A percentile compares a stretch with the other conserved stretches of the same genome.
phyloP scores from a whole-genome alignment of 352 stramenopile species.

The Thraustotheca clavata region DNA sequence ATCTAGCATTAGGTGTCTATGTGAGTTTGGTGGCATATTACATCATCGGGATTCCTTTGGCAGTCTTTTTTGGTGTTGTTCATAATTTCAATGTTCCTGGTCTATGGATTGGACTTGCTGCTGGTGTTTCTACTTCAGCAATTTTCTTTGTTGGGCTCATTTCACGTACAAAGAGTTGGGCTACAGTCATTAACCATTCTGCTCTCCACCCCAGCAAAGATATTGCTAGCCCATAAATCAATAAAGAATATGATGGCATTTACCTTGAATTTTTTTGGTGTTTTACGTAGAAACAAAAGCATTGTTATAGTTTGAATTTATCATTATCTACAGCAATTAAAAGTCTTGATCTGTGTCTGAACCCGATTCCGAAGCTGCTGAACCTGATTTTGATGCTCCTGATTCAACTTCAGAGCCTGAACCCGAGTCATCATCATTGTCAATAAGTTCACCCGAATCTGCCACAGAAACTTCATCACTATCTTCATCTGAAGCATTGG shows the following conservation, averaged over 20 bases:
- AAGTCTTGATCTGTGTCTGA: constrained; percentile 83
- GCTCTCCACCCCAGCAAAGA: no score
- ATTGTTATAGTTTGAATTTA: neutral
- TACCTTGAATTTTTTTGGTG: neutral
- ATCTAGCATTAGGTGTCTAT: constrained; percentile 26
- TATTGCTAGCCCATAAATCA: neutral
- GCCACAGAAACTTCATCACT: constrained; percentile 77
- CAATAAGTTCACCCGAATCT: constrained; percentile 73
- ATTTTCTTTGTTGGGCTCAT: neutral
- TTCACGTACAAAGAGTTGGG: neutral
- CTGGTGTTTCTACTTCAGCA: constrained; percentile 30
- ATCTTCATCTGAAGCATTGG: constrained; percentile 25
- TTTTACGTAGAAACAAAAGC: neutral
- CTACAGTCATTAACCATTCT: neutral
- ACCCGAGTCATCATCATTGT: constrained; percentile 67
- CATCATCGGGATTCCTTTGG: constrained; percentile 63
- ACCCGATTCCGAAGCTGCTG: constrained; percentile 38
- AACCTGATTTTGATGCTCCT: constrained; percentile 30
- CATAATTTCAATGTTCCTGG: constrained; percentile 36
- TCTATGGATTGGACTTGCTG: constrained; percentile 46
- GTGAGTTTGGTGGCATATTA: constrained; percentile 71
- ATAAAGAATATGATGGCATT: neutral
- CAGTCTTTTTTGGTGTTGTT: constrained; percentile 46
- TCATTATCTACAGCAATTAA: no score
- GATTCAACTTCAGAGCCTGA: constrained; percentile 43